These are phyloP conservation scores for Microstegium vimineum DNA, from an alignment of 176 grass and related monocot genomes.

Conservation along the genomic window DNA sequence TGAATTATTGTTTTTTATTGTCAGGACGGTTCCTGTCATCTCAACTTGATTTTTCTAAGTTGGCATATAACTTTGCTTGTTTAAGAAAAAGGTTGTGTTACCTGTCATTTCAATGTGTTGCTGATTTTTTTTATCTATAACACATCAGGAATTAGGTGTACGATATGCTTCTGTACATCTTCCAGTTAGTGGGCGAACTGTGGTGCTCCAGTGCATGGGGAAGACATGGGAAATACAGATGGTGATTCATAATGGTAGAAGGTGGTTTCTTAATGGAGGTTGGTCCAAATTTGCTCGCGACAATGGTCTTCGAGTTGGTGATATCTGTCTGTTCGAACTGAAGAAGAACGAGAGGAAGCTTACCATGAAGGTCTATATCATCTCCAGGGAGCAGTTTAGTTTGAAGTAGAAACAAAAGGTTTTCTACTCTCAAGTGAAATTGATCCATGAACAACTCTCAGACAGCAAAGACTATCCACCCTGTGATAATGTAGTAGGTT, in stretches of 20 bases:
- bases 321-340: constrained; percentile 54
- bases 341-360: background rate
- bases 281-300: constrained; percentile 34
- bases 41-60: background rate
- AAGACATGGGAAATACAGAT: background rate
- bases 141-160: constrained; percentile 20
- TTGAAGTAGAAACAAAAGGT: background rate
- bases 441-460: too few species aligned
- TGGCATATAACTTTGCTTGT: background rate
- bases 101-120: background rate
- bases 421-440: background rate
- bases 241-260: background rate
- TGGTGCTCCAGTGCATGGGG: background rate
- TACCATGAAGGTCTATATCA: constrained; percentile 36
- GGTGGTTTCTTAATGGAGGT: background rate
- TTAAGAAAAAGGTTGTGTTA: background rate
- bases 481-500: too few species aligned
- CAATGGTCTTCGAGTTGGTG: constrained; percentile 31
- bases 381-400: background rate
- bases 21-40: background rate
- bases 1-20: background rate
- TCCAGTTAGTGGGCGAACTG: background rate
- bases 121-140: constrained; percentile 3
- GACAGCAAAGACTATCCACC: too few species aligned
- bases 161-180: constrained; percentile 14